phyloP scores from a whole-genome alignment of 2,329 filamentous ascomycete species.

The Purpureocillium lavendulum region DNA sequence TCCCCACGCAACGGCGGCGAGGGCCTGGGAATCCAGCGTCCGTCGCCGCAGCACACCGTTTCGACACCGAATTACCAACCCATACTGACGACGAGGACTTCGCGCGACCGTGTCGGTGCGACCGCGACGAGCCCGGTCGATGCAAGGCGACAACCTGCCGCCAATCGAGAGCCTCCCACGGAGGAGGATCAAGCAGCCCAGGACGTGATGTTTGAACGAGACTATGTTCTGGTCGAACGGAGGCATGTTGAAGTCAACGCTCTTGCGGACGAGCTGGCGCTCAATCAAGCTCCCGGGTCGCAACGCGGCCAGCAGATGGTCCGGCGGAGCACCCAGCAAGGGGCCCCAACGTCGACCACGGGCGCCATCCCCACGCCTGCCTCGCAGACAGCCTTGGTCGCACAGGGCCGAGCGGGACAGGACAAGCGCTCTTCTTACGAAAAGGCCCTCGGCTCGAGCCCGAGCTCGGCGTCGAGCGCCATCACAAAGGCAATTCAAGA shows the following conservation, averaged over 20 bases:
- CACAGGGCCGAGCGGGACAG: slow-evolving; percentile 61
- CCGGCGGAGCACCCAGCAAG: slow-evolving; percentile 72
- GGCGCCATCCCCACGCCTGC: slow-evolving; percentile 60
- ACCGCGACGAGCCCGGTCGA: slow-evolving; percentile 18
- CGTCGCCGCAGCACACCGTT: slow-evolving; percentile 34
- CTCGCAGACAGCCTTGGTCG: slow-evolving; percentile 68
- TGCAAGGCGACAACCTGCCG: slow-evolving; percentile 19
- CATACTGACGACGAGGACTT: slow-evolving; percentile 14
- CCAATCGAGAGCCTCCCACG: slow-evolving; percentile 27
- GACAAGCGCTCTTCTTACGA: slow-evolving; percentile 76
- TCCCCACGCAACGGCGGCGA: slow-evolving; percentile 39
- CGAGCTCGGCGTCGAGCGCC: slow-evolving; percentile 71
- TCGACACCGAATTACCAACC: slow-evolving; percentile 37
- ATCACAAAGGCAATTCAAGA: slow-evolving; percentile 94
- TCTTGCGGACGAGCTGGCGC: slow-evolving; percentile 87
- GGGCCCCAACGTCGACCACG: slow-evolving; percentile 57
- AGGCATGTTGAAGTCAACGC: slow-evolving; percentile 93
- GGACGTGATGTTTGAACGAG: slow-evolving; percentile 82
- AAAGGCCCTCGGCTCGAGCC: slow-evolving; percentile 59
- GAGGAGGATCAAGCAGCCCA: slow-evolving; percentile 69
- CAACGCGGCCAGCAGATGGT: slow-evolving; percentile 54
- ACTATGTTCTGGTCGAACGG: slow-evolving; percentile 95
- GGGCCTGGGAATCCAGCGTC: slow-evolving; percentile 44
- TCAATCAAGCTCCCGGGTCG: slow-evolving; percentile 55
- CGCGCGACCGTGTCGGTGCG: slow-evolving; percentile 13